Base-by-base conservation (phyloP, 768 basidiomycete species). In the Hydnum rufescens region DNA sequence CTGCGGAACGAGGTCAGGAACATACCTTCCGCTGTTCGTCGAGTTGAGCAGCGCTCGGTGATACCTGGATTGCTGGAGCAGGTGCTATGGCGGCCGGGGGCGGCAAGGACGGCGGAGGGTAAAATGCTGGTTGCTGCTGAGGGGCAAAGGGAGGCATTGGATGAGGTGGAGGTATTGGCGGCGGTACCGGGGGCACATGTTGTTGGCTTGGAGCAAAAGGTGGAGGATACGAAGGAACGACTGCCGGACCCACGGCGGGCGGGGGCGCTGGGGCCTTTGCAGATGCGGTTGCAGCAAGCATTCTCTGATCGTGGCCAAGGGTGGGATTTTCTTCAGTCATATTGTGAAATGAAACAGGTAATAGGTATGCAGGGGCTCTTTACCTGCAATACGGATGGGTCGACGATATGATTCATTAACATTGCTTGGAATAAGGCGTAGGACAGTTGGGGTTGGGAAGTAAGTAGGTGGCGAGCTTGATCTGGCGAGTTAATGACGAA, bases 371-470 rank as follows among this genome's bases (percentile, higher is more conserved):
- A 13, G 36, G 36, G 13, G 36, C 13, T 5, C 54, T 64, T 71
- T 58, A 86, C 80, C 61, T 85, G 77, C 2, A 99, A 70, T 47
- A 95, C 77, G 3, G 77, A 74, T 2, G 84, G 75, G 58, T 96
- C 90, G 36, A 97, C 85, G 18, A 97, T 86, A 60, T 90, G 86
- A 73, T 92, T 87, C 47, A 96, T 67, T 5, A 97, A 69, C 57
- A 99, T 74, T 0, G 87, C 83, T 66, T 96, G 92, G 71, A 97
- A 95, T 13, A 97, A 72, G 3, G 95, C 95, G 64, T 96, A 97
- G 1, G 89, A 82, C 3, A 95, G 74, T 66, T 97, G 93, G 18
- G 95, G 95, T 59, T 96, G 82, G 18, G 78, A 71, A 25, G 77
- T 68, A 42, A 99, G 73, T 34, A 97, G 68, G 1, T 73, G 69